Base-by-base conservation (phyloP, 306 rosid species). In the Prunus kanzakura region DNA sequence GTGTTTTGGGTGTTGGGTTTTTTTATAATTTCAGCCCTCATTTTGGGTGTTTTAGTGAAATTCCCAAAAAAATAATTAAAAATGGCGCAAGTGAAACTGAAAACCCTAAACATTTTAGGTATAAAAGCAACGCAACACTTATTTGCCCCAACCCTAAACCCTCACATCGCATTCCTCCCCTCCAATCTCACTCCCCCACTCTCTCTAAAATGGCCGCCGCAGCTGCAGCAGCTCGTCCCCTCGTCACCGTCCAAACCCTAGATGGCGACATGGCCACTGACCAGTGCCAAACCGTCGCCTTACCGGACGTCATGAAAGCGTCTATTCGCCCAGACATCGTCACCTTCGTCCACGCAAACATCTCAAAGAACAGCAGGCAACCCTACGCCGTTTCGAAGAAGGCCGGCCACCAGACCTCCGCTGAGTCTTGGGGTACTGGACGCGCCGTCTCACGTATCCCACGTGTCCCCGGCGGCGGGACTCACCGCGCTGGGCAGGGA, bases 401-500 rank as follows among this genome's bases (percentile, higher is more conserved):
- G 8, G 97, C 97, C 12, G 93, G 97, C 0, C 97, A 93, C 79
- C 97, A 93, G 76, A 93, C 96, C 61, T 93, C 97, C 7, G 96
- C 96, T 19, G 93, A 91, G 62, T 93, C 97, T 0, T 93, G 98
- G 98, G 98, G 98, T 1, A 93, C 97, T 0, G 98, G 97, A 0
- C 96, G 97, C 4, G 97, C 97, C 0, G 96, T 93, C 1, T 93
- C 97, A 3, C 96, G 97, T 81, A 93, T 93, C 47, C 97, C 97
- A 1, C 97, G 97, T 46, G 98, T 93, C 1, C 91, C 97, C 0
- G 98, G 97, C 0, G 98, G 97, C 22, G 98, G 98, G 0, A 91
- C 98, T 4, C 97, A 93, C 78, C 98, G 96, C 3, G 98, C 98
- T 0, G 97, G 97, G 0, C 97, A 93, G 76, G 97, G 86, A 7